Conservation (phyloP, 2,329 filamentous ascomycete species). For the Nannizziopsis arthrosporioides region DNA sequence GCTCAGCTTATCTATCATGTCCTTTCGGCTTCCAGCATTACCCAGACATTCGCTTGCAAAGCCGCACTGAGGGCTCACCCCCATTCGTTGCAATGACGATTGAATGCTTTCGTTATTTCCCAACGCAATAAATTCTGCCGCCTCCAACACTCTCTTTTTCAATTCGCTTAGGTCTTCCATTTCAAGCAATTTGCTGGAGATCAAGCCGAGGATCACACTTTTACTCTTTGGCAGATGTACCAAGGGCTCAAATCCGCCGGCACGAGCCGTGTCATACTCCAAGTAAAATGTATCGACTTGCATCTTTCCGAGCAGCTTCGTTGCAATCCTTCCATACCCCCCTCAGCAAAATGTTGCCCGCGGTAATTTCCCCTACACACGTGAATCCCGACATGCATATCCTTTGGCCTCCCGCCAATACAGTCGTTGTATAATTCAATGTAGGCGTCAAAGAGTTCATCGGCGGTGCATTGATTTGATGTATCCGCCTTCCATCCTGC, state of each 20-base stretch:
- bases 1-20: slow-evolving; percentile 61
- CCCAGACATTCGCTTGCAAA: slow-evolving; percentile 65
- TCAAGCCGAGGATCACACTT: slow-evolving; percentile 52
- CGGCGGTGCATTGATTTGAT: slow-evolving; percentile 55
- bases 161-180: slow-evolving; percentile 54
- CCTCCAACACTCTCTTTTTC: slow-evolving; percentile 48
- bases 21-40: slow-evolving; percentile 55
- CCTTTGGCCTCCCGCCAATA: slow-evolving; percentile 49
- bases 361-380: slow-evolving; percentile 57
- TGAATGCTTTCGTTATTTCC: slow-evolving; percentile 53
- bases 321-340: slow-evolving; percentile 56
- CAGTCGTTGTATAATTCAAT: slow-evolving; percentile 69
- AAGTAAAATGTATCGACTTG: slow-evolving; percentile 58
- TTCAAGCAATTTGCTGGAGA: slow-evolving; percentile 51
- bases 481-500: slow-evolving; percentile 56
- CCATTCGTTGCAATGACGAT: slow-evolving; percentile 56
- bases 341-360: slow-evolving; percentile 54
- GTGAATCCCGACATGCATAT: slow-evolving; percentile 68
- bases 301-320: slow-evolving; percentile 53
- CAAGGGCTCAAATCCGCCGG: slow-evolving; percentile 56
- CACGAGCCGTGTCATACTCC: slow-evolving; percentile 55
- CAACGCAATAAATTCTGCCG: slow-evolving; percentile 57
- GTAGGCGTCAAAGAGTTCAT: slow-evolving; percentile 63
- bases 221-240: slow-evolving; percentile 49
- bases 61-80: slow-evolving; percentile 60